Evolutionary conservation across 2,329 filamentous ascomycete genomes (phyloP).

Genomic region (Exophiala sp.): DNA sequence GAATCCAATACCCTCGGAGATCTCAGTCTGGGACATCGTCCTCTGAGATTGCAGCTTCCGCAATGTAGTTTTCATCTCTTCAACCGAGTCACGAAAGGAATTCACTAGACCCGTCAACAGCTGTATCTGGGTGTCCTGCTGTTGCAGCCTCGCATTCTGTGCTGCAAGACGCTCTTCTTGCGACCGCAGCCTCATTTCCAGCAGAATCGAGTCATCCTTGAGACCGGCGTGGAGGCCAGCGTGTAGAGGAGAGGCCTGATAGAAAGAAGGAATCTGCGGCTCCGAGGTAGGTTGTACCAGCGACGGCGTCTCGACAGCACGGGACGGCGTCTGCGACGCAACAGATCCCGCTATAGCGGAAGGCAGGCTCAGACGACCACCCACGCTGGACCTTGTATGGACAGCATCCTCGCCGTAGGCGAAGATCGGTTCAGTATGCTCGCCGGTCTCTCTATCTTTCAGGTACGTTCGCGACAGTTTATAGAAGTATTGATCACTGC

Average conservation of each 20-base stretch:
- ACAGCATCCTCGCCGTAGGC: conserved; percentile 7
- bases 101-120: conserved; percentile 18
- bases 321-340: conserved; percentile 13
- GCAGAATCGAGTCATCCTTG: background rate
- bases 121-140: conserved; percentile 21
- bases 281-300: conserved; percentile 1
- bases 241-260: background rate
- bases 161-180: conserved; percentile 11
- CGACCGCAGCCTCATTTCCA: conserved; percentile 1
- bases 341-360: conserved; percentile 9
- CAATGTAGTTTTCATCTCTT: conserved; percentile 20
- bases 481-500: conserved; percentile 26
- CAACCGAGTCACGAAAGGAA: conserved; percentile 13
- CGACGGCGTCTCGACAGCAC: conserved; percentile 4
- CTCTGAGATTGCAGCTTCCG: conserved; percentile 13
- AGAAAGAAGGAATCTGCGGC: conserved; percentile 2
- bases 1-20: conserved; percentile 2
- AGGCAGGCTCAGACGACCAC: background rate
- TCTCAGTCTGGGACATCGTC: background rate
- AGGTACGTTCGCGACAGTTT: conserved; percentile 26
- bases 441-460: conserved; percentile 18
- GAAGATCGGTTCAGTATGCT: conserved; percentile 20
- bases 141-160: conserved; percentile 10
- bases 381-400: conserved; percentile 8
- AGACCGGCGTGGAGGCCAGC: no score